phyloP scores from a whole-genome alignment of 139 green algal species.

The Closterium sp. region DNA sequence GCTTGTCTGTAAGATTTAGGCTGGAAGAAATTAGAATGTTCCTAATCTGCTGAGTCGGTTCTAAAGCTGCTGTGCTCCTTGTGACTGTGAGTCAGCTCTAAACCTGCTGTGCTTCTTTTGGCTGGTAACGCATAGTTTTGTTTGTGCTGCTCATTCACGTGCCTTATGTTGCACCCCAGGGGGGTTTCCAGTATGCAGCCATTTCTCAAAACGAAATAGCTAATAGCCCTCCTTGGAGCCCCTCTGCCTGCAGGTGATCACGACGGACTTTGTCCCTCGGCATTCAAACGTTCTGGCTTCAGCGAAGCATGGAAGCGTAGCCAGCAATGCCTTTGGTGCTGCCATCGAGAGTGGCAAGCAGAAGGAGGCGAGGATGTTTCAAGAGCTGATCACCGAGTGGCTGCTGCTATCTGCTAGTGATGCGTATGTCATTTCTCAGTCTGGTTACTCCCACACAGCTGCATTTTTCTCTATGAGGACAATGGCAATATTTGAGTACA shows the following conservation, averaged over 20 bases:
- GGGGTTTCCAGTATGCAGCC: not conserved
- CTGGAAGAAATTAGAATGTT: too few relatives aligned
- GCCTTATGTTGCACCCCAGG: too few relatives aligned
- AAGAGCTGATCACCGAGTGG: not conserved
- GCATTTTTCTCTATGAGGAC: not conserved
- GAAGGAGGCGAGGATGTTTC: not conserved
- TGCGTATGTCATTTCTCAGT: not conserved
- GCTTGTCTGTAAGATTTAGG: too few relatives aligned
- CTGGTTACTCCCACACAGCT: not conserved
- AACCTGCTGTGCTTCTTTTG: too few relatives aligned
- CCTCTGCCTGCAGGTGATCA: not conserved
- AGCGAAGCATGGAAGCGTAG: not conserved
- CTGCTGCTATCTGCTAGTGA: not conserved
- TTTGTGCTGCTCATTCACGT: too few relatives aligned
- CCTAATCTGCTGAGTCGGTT: too few relatives aligned
- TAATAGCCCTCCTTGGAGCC: not conserved
- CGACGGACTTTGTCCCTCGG: not conserved
- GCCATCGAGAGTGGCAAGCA: not conserved
- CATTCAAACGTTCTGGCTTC: not conserved
- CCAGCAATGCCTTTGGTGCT: too few relatives aligned
- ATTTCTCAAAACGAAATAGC: not conserved
- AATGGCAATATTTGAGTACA: not conserved
- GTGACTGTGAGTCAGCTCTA: too few relatives aligned
- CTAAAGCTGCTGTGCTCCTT: too few relatives aligned
- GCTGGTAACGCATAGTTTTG: too few relatives aligned